phyloP scores from a whole-genome alignment of 2,329 filamentous ascomycete genomes.

The Alternaria gaisen region DNA sequence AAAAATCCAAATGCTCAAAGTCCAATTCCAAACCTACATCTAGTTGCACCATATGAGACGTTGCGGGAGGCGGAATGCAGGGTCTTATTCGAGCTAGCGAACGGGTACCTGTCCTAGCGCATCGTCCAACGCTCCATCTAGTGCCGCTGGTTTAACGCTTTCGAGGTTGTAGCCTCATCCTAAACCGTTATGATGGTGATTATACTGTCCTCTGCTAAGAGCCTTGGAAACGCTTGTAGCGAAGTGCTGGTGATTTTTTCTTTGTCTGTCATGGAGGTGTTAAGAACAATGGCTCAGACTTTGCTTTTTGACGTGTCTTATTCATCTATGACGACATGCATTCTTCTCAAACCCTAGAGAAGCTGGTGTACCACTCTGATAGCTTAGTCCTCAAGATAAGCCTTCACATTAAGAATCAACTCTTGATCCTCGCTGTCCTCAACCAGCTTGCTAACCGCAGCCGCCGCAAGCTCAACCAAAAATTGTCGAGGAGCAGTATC shows the following conservation, averaged over 20 bases:
- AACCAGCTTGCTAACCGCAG: background rate
- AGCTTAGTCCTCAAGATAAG: background rate
- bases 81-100: background rate
- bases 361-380: background rate
- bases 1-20: too few relatives aligned
- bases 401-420: background rate
- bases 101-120: slow-evolving; percentile 7
- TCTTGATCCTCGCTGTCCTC: background rate
- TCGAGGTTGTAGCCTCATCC: background rate
- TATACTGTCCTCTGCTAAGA: background rate
- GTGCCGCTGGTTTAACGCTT: slow-evolving; percentile 2
- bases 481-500: background rate
- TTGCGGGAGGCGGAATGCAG: background rate
- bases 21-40: background rate
- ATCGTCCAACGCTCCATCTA: background rate
- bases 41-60: background rate
- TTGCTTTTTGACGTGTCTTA: background rate
- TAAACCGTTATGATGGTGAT: background rate
- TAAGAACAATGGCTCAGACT: background rate
- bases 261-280: background rate
- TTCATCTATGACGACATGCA: background rate
- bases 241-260: background rate
- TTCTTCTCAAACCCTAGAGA: background rate
- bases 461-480: background rate
- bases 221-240: background rate